Percentiles rank a stretch among this genome's conserved stretches.
Conservation (phyloP, 805 yeast species). For the Kockiozyma suomiensis region DNA sequence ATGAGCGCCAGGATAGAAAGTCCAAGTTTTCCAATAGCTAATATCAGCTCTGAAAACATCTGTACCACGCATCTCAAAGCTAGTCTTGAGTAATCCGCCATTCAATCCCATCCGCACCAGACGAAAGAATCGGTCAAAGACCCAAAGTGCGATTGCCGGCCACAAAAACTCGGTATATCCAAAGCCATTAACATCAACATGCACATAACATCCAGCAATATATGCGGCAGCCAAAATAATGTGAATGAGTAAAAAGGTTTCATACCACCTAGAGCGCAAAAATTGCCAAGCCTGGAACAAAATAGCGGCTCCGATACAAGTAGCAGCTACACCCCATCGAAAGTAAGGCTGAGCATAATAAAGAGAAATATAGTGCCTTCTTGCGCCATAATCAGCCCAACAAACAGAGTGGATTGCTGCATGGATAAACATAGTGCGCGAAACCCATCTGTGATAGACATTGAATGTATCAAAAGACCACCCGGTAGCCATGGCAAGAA, state of each 20-base stretch:
- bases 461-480: slow-evolving; percentile 65
- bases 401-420: slow-evolving; percentile 56
- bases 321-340: slow-evolving; percentile 46
- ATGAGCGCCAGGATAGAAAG: slow-evolving; percentile 33
- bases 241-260: slow-evolving; percentile 60
- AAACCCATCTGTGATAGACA: slow-evolving; percentile 65
- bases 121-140: slow-evolving; percentile 63
- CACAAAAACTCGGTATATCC: slow-evolving; percentile 40
- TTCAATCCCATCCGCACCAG: slow-evolving; percentile 53
- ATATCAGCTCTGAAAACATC: slow-evolving; percentile 15
- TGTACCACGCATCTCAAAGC: slow-evolving; percentile 9
- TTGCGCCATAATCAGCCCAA: slow-evolving; percentile 13
- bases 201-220: slow-evolving; percentile 60
- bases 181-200: slow-evolving; percentile 55
- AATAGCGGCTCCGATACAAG: slow-evolving; percentile 12
- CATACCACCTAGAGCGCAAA: slow-evolving; percentile 49
- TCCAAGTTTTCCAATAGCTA: slow-evolving; percentile 16
- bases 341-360: neutral
- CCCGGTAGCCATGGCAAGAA: slow-evolving; percentile 64
- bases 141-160: slow-evolving; percentile 68
- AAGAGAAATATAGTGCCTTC: neutral
- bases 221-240: slow-evolving; percentile 57
- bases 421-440: slow-evolving; percentile 52
- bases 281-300: slow-evolving; percentile 10
- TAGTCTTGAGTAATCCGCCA: slow-evolving; percentile 12